Evolutionary conservation across 2,329 filamentous ascomycete genomes (phyloP), one percentile per base, ranked within the genome.

Genomic region (Penicillium sp.): DNA sequence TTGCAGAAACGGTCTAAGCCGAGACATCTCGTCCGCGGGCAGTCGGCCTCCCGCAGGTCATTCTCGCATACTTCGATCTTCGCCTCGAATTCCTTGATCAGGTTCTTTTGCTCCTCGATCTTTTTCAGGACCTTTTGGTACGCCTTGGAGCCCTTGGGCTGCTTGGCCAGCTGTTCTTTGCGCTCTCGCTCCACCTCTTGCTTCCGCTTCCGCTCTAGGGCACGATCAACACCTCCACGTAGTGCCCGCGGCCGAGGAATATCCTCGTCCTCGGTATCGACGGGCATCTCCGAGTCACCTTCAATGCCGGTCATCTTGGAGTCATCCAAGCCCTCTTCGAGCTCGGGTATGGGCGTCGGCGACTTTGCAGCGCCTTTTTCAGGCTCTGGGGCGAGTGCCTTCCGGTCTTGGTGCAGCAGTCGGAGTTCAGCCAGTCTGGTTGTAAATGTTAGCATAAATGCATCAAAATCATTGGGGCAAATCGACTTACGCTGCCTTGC

Each of bases 1-100:
- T 98, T 97, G 83, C 91, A 95, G 75, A 95, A 98, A 36, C 93
- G 83, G 69, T 98, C 93, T 66, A 93, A 91, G 50, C 93, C 93
- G 22, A 98, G 77, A 14, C 91, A 83, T 52, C 88, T 84, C 14
- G 90, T 95, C 51, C 93, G 85, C 28, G 90, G 88, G 60, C 91
- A 95, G 68, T 96, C 88, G 32, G 90, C 89, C 69, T 97, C 91
- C 42, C 93, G 86, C 37, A 98, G 77, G 65, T 97, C 90, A 60
- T 94, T 90, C 59, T 97, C 91, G 42, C 95, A 81, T 26, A 85
- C 79, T 3, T 82, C 82, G 54, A 98, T 94, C 60, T 91, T 85
- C 5, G 86, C 85, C 66, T 98, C 91, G 62, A 86, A 89, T 42
- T 86, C 80, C 63, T 82, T 82, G 62, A 98, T 84, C 36, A 83